These are phyloP conservation scores for Casuarina glauca DNA, from an alignment of 306 rosid genomes.

Conservation along the genomic window DNA sequence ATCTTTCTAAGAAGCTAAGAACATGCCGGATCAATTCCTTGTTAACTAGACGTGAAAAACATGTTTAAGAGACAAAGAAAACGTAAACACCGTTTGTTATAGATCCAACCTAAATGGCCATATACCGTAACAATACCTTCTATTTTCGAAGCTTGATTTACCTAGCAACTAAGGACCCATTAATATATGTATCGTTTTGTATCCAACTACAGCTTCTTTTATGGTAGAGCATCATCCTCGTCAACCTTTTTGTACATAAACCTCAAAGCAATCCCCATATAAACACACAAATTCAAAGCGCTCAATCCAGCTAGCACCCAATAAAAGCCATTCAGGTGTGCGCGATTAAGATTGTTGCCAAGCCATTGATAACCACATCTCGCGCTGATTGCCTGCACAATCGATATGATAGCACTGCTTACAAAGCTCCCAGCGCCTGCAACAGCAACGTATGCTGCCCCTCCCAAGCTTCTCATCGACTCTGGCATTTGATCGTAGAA, in stretches of 20 bases:
- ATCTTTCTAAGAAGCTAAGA: too few species aligned
- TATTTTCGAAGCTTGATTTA: too few species aligned
- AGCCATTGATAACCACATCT: conserved; percentile 28
- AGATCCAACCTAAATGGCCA: too few species aligned
- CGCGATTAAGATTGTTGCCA: conserved; percentile 37
- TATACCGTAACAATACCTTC: too few species aligned
- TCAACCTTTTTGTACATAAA: conserved; percentile 41
- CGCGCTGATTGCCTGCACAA: conserved; percentile 17
- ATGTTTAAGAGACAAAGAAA: conserved; percentile 26
- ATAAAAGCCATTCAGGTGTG: conserved; percentile 44
- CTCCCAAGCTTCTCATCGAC: conserved; percentile 44
- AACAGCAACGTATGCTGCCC: conserved; percentile 28
- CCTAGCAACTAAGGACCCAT: too few species aligned
- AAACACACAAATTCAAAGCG: conserved; percentile 31
- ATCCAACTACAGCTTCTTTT: too few species aligned
- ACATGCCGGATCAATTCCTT: too few species aligned
- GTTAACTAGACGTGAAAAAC: not conserved
- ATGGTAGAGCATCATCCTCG: not conserved
- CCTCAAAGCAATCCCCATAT: conserved; percentile 25
- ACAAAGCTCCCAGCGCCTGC: conserved; percentile 36
- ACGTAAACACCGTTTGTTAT: conserved; percentile 27
- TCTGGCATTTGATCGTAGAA: conserved; percentile 51
- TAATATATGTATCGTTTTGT: too few species aligned
- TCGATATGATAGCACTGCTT: conserved; percentile 25
- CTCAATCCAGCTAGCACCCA: conserved; percentile 43